phyloP scores from a whole-genome alignment of 805 yeast genomes.

The Torulaspora gathmanii region DNA sequence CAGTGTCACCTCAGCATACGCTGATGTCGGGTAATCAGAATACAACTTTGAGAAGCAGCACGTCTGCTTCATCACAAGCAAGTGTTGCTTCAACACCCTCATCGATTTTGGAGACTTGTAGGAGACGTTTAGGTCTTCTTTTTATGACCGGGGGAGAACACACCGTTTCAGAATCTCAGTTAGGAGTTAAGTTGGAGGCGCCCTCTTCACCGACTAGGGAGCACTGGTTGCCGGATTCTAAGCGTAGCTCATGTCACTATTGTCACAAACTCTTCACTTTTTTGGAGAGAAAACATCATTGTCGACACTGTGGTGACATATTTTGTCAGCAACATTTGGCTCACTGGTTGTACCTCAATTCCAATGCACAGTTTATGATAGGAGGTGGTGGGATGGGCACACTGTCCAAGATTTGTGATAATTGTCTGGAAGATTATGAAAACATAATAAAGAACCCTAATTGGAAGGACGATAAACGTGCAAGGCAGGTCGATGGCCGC shows the following conservation, averaged over 20 bases:
- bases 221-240: constrained; percentile 74
- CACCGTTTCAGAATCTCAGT: constrained; percentile 2
- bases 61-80: constrained; percentile 22
- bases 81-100: constrained; percentile 30
- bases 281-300: constrained; percentile 77
- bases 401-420: constrained; percentile 64
- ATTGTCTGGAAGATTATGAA: constrained; percentile 60
- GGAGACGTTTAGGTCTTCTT: constrained; percentile 16
- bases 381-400: constrained; percentile 57
- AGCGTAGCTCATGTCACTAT: constrained; percentile 57
- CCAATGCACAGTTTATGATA: constrained; percentile 58
- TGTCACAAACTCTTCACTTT: constrained; percentile 70
- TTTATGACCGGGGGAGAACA: constrained; percentile 14
- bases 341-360: constrained; percentile 51
- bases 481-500: constrained; percentile 4
- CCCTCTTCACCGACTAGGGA: constrained; percentile 45
- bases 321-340: constrained; percentile 67
- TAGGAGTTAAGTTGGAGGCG: constrained; percentile 24
- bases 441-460: constrained; percentile 37
- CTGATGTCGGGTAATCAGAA: constrained; percentile 18
- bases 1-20: constrained; percentile 20
- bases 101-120: constrained; percentile 16
- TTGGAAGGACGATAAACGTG: constrained; percentile 15
- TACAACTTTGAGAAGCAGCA: constrained; percentile 8
- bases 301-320: constrained; percentile 79